These are phyloP conservation scores for Candida morakotiae DNA, from an alignment of 805 yeast genomes.

Conservation along the genomic window DNA sequence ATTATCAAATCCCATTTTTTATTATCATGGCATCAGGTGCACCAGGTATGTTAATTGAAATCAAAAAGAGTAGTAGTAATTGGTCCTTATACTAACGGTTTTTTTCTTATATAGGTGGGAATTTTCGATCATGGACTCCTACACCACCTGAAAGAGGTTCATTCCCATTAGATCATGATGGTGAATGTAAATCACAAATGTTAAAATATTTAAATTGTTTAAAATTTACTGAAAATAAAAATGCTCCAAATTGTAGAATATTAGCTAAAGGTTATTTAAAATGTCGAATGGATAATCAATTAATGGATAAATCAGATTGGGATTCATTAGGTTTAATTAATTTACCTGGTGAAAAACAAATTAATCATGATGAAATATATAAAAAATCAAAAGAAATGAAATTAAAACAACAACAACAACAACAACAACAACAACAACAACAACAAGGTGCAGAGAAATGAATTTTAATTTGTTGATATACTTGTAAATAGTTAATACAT, in stretches of 20 bases:
- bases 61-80: neutral
- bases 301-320: constrained; percentile 42
- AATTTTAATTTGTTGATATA: neutral
- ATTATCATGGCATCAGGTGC: constrained; percentile 34
- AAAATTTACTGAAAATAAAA: constrained; percentile 70
- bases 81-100: neutral
- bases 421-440: neutral
- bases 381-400: constrained; percentile 1
- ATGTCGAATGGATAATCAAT: constrained; percentile 80
- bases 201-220: constrained; percentile 71
- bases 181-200: constrained; percentile 80
- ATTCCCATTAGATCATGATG: constrained; percentile 85
- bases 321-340: constrained; percentile 40
- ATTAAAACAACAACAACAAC: neutral
- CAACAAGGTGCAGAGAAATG: neutral
- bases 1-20: constrained; percentile 3
- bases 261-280: constrained; percentile 77
- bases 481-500: neutral
- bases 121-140: constrained; percentile 51
- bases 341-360: constrained; percentile 31
- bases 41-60: constrained; percentile 22
- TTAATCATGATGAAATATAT: constrained; percentile 6
- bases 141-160: constrained; percentile 97
- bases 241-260: constrained; percentile 86
- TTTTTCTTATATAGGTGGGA: constrained; percentile 16